A percentile compares a stretch with the other conserved stretches of the same genome.
phyloP scores from a whole-genome alignment of 1,284 basidiomycete genomes.

The Ganoderma multipileum region DNA sequence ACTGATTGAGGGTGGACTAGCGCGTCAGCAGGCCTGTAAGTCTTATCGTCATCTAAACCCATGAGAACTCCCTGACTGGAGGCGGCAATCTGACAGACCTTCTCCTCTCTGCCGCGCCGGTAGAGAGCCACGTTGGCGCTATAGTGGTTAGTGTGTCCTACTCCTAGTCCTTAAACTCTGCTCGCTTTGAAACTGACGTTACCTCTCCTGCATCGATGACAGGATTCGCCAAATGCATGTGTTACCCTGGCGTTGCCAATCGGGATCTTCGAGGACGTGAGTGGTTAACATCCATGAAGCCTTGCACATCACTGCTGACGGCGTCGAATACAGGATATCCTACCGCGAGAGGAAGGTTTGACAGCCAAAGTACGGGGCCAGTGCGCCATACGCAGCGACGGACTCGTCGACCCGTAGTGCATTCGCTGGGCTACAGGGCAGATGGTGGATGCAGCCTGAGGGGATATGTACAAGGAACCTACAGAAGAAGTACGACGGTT shows the following conservation, averaged over 20 bases:
- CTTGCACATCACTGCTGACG: neutral
- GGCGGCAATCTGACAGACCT: constrained; percentile 50
- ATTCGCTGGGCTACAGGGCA: neutral
- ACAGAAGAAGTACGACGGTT: no score
- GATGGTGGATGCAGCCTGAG: neutral
- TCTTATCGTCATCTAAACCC: constrained; percentile 12
- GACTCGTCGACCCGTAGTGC: constrained; percentile 47
- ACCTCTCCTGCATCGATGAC: neutral
- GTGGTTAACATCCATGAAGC: constrained; percentile 30
- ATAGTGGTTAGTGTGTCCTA: constrained; percentile 58
- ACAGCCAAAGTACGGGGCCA: constrained; percentile 65
- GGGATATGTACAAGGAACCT: no score
- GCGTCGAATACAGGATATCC: constrained; percentile 55
- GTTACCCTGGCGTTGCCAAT: constrained; percentile 76
- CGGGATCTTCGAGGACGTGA: constrained; percentile 75
- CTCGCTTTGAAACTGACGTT: neutral
- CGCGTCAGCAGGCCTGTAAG: constrained; percentile 76
- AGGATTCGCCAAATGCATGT: constrained; percentile 82
- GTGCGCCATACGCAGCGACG: constrained; percentile 71
- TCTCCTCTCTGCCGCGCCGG: constrained; percentile 75
- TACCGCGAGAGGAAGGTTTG: constrained; percentile 67
- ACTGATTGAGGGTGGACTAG: constrained; percentile 39
- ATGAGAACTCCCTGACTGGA: no score
- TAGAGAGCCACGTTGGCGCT: constrained; percentile 80
- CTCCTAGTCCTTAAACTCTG: neutral